These are phyloP conservation scores for Kandelia obovata DNA, from an alignment of 345 rosid genomes.

Conservation along the genomic window DNA sequence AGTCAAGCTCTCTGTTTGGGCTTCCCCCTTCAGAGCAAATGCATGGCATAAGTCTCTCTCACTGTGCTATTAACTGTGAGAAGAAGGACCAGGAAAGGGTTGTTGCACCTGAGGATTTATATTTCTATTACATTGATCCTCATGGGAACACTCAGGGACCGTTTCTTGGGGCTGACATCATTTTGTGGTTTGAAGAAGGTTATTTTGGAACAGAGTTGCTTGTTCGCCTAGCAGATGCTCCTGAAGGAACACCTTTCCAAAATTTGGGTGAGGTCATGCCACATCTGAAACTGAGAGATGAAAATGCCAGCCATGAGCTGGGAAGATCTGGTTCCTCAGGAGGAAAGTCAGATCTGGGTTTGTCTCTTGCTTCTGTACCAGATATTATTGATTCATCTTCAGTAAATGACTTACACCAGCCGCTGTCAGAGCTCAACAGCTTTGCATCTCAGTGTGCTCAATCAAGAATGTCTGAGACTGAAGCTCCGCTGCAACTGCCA, in stretches of 20 bases:
- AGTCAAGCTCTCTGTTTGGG: constrained; percentile 15
- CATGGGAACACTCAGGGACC: constrained; percentile 24
- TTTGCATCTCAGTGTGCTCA: constrained; percentile 3
- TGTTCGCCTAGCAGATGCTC: constrained; percentile 24
- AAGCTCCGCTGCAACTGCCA: neutral
- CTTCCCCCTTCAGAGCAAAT: constrained; percentile 6
- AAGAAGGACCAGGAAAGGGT: neutral
- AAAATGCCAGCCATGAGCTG: neutral
- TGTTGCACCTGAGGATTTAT: constrained; percentile 17
- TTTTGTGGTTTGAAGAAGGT: constrained; percentile 29
- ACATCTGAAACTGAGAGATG: constrained; percentile 12
- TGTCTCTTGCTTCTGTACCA: constrained; percentile 11
- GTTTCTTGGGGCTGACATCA: constrained; percentile 26
- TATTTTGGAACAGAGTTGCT: constrained; percentile 30
- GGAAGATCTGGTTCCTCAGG: neutral
- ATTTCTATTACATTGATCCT: constrained; percentile 22
- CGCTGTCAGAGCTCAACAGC: neutral
- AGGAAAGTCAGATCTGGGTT: neutral
- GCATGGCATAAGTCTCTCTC: neutral
- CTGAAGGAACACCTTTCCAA: constrained; percentile 19
- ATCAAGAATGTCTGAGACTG: constrained; percentile 17
- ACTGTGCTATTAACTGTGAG: neutral
- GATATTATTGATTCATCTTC: constrained; percentile 17
- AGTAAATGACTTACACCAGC: neutral
- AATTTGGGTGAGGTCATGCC: constrained; percentile 27